phyloP scores from a whole-genome alignment of 2,329 filamentous ascomycete species.

The Paramyrothecium roridum region DNA sequence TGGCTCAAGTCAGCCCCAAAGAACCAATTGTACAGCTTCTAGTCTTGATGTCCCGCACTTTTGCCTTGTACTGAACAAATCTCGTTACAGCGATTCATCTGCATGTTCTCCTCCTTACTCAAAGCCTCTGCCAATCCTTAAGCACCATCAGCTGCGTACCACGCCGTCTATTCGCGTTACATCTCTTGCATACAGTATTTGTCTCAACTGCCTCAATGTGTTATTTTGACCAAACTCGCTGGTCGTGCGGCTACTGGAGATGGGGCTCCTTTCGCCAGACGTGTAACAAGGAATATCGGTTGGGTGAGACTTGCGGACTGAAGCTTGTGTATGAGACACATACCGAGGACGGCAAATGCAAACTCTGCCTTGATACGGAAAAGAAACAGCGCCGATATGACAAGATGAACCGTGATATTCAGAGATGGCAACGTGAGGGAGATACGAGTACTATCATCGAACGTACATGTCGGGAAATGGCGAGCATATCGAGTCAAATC shows the following conservation, averaged over 20 bases:
- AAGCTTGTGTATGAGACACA: constrained; percentile 80
- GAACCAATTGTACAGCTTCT: too few species aligned
- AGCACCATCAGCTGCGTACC: too few species aligned
- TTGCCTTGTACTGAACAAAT: too few species aligned
- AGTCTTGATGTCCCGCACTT: too few species aligned
- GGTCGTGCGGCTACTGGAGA: constrained; percentile 85
- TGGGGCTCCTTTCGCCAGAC: constrained; percentile 93
- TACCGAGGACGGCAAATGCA: constrained; percentile 65
- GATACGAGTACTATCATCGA: constrained; percentile 72
- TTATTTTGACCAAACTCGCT: constrained; percentile 90
- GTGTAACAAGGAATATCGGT: constrained; percentile 92
- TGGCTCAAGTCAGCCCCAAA: too few species aligned
- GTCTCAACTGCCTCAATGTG: too few species aligned
- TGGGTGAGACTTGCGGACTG: constrained; percentile 93
- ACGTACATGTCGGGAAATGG: constrained; percentile 67
- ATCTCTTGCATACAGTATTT: too few species aligned
- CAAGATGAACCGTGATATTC: constrained; percentile 72
- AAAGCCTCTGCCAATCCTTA: too few species aligned
- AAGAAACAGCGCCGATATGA: constrained; percentile 74
- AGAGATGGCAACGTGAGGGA: constrained; percentile 74
- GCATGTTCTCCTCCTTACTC: too few species aligned
- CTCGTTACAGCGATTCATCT: too few species aligned
- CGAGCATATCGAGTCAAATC: constrained; percentile 61
- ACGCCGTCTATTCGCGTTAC: too few species aligned
- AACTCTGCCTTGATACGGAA: constrained; percentile 83